Evolutionary conservation across 495 filamentous ascomycete genomes (phyloP), one percentile per base, ranked within the genome.

Genomic region (Daldinia decipiens): DNA sequence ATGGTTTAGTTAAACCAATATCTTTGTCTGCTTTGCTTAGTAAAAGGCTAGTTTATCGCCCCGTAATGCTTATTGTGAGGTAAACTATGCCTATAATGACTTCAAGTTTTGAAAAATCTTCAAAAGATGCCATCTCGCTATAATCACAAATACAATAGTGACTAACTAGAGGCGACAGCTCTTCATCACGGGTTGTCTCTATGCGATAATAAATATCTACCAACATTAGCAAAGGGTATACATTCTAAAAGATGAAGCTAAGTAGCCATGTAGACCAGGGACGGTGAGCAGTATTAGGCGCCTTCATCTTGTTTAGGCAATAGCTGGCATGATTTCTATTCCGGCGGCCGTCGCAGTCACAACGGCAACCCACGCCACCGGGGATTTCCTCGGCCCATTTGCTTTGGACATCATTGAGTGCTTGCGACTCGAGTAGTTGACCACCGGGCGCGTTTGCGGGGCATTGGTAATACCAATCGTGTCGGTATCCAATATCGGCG

Each of bases 401-500:
- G n/a, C 36, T 74, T 19, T 73, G 62, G 38, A 31, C 63, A 2
- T 55, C 32, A 38, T 77, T 77, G 6, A 82, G 72, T 4, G 66
- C 59, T 57, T 78, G 43, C 3, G 77, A 79, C 24, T 76, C 73
- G 17, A 61, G 77, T 7, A 82, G 59, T 64, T 84, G 81, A 0
- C 76, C 77, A 11, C 77, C 79, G 1, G 78, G 78, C n/a, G 81
- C 80, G 43, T 83, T 83, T 11, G 79, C 81, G 0, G 81, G 83
- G 54, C 78, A 83, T 54, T 85, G 79, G 65, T 77, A 86, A 50
- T 79, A 84, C 53, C 76, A 79, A 62, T 83, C 82, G 60, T 87
- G 85, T 38, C 79, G 77, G 60, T 87, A 87, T 13, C 85, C 85
- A 62, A 87, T 74, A 45, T 87, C 85, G 31, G 78, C 76, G 39